These are phyloP conservation scores for Melanopsichium pennsylvanicum DNA, from an alignment of 1,284 basidiomycete genomes.

Conservation along the genomic window DNA sequence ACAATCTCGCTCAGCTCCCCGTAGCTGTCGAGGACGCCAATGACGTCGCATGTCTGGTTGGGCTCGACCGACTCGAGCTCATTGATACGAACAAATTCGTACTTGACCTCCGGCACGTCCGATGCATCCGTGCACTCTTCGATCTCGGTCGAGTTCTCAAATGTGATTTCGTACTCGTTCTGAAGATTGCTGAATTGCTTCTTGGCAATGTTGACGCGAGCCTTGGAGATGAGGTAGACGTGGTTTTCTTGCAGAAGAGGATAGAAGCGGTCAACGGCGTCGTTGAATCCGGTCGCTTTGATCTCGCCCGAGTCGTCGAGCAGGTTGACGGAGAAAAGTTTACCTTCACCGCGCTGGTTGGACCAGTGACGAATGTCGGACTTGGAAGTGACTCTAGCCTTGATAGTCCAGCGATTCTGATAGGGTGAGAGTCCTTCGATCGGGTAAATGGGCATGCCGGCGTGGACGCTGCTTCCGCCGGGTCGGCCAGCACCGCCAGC, in stretches of 20 bases:
- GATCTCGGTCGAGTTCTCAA: slow-evolving; percentile 73
- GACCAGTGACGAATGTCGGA: slow-evolving; percentile 89
- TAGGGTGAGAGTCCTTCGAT: slow-evolving; percentile 96
- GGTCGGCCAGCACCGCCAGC: slow-evolving; percentile 23
- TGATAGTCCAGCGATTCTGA: slow-evolving; percentile 96
- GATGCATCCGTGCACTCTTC: slow-evolving; percentile 60
- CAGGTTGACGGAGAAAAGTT: slow-evolving; percentile 89
- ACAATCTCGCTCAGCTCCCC: slow-evolving; percentile 61
- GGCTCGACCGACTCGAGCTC: slow-evolving; percentile 61
- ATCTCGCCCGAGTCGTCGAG: slow-evolving; percentile 83
- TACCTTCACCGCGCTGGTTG: slow-evolving; percentile 90
- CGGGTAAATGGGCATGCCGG: slow-evolving; percentile 73
- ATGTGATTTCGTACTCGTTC: slow-evolving; percentile 92
- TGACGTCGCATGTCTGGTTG: slow-evolving; percentile 66
- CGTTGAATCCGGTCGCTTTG: slow-evolving; percentile 82
- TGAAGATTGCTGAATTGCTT: slow-evolving; percentile 91
- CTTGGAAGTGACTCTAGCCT: slow-evolving; percentile 89
- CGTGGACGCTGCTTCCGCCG: slow-evolving; percentile 49
- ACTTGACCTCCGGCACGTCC: slow-evolving; percentile 65
- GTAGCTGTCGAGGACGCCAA: slow-evolving; percentile 59
- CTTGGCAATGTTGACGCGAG: slow-evolving; percentile 91
- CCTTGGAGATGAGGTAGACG: slow-evolving; percentile 90
- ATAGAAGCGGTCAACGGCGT: slow-evolving; percentile 83
- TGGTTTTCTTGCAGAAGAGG: slow-evolving; percentile 87
- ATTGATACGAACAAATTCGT: slow-evolving; percentile 62